Conservation (phyloP, 2,329 filamentous ascomycete species). For the Exophiala lecanii-corni region DNA sequence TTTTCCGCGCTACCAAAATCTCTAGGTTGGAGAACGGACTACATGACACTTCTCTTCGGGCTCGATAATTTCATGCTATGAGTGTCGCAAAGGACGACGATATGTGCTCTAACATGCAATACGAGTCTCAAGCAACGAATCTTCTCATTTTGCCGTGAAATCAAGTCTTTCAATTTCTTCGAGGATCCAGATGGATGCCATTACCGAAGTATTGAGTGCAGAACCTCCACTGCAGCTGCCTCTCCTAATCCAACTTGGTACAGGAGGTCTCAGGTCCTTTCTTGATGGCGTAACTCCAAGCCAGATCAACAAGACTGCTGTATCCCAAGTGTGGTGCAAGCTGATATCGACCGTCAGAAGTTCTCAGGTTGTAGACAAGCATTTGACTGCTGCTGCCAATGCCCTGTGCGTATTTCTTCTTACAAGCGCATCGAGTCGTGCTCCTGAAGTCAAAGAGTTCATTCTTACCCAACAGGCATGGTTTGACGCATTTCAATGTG, state of each 20-base stretch:
- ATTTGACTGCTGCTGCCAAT: slow-evolving; percentile 42
- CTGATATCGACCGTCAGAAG: slow-evolving; percentile 39
- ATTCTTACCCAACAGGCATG: slow-evolving; percentile 34
- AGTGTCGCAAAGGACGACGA: no score
- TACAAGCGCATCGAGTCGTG: slow-evolving; percentile 32
- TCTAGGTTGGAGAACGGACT: no score
- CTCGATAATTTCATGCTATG: no score
- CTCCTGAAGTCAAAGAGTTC: slow-evolving; percentile 32
- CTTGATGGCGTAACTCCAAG: slow-evolving; percentile 2
- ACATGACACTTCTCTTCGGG: no score
- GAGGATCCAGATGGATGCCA: slow-evolving; percentile 25
- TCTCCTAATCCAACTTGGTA: slow-evolving; percentile 19
- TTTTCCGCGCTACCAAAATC: no score
- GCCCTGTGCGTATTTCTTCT: slow-evolving; percentile 42
- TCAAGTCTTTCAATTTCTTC: no score
- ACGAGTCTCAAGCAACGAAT: no score
- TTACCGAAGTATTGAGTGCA: slow-evolving; percentile 26
- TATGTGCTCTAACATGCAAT: no score
- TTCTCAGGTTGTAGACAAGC: slow-evolving; percentile 35
- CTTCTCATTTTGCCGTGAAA: no score
- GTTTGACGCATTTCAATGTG: slow-evolving; percentile 38
- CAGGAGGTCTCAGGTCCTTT: slow-evolving; percentile 9
- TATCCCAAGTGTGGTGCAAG: slow-evolving; percentile 33
- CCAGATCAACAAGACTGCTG: slow-evolving; percentile 21
- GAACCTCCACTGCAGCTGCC: slow-evolving; percentile 13